Conservation (phyloP, 176 grass and related monocot genomes). For the Coix lacrymajobi region DNA sequence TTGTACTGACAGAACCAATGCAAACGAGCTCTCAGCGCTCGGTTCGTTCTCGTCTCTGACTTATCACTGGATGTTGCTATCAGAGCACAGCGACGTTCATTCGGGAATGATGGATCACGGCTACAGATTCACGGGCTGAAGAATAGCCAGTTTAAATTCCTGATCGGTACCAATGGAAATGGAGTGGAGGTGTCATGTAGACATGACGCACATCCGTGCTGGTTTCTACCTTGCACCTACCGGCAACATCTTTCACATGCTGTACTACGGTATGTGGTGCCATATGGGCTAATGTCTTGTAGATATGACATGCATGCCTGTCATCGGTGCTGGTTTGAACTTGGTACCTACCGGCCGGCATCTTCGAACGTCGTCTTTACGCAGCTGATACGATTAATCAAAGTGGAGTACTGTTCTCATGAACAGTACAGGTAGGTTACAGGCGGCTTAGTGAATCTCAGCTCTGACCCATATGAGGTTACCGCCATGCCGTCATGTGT, state of each 20-base stretch:
- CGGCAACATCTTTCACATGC: neutral
- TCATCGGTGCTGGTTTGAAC: neutral
- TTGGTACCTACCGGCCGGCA: neutral
- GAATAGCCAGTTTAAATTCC: neutral
- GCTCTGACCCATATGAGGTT: neutral
- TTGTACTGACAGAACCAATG: neutral
- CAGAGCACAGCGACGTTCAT: neutral
- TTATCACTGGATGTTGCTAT: neutral
- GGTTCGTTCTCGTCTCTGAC: neutral
- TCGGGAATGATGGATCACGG: neutral
- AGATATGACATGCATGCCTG: constrained; percentile 15
- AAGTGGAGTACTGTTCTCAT: neutral
- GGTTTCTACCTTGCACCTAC: constrained; percentile 3
- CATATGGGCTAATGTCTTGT: neutral
- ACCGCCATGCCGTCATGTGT: neutral
- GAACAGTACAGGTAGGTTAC: neutral
- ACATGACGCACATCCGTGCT: constrained; percentile 14
- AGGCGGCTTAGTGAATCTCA: neutral
- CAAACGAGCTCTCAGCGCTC: neutral
- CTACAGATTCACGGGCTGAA: no score
- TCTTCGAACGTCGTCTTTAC: neutral
- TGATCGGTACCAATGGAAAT: neutral
- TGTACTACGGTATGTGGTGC: neutral
- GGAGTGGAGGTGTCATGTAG: neutral
- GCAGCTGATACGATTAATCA: neutral